Evolutionary conservation across 768 basidiomycete species (phyloP).

Genomic region (Mycena haematopus): DNA sequence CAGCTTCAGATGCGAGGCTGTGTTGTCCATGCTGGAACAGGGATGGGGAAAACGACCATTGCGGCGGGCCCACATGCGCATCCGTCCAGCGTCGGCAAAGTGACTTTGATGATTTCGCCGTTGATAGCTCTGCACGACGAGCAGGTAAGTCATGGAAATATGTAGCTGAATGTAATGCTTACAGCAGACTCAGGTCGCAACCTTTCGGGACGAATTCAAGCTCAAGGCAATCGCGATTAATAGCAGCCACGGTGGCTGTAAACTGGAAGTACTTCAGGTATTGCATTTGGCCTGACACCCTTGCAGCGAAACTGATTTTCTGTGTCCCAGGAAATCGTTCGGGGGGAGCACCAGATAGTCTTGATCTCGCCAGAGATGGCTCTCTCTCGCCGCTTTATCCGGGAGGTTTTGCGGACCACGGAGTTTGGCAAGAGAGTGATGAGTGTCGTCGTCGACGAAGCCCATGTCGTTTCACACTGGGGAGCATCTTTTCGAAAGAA

Average conservation of each 20-base stretch:
- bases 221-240: slow-evolving; percentile 16
- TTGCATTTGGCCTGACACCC: no score
- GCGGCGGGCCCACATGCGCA: slow-evolving; percentile 30
- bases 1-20: slow-evolving; percentile 40
- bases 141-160: no score
- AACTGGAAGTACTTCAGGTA: slow-evolving; percentile 1
- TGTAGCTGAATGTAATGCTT: not conserved
- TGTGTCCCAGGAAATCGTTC: not conserved
- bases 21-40: slow-evolving; percentile 26
- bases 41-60: slow-evolving; percentile 11
- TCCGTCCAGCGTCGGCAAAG: slow-evolving; percentile 15
- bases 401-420: slow-evolving; percentile 4
- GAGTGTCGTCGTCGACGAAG: slow-evolving; percentile 34
- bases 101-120: not conserved
- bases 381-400: not conserved
- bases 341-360: not conserved
- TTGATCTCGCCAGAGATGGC: not conserved
- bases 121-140: not conserved
- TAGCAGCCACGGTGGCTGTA: slow-evolving; percentile 17
- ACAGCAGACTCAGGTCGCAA: not conserved
- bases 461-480: slow-evolving; percentile 47
- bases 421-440: slow-evolving; percentile 5
- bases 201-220: slow-evolving; percentile 9
- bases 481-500: slow-evolving; percentile 29
- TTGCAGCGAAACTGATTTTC: not conserved